Evolutionary conservation across 371 early-diverging fungal species (phyloP).

Genomic region (Capniomyces stellatus): DNA sequence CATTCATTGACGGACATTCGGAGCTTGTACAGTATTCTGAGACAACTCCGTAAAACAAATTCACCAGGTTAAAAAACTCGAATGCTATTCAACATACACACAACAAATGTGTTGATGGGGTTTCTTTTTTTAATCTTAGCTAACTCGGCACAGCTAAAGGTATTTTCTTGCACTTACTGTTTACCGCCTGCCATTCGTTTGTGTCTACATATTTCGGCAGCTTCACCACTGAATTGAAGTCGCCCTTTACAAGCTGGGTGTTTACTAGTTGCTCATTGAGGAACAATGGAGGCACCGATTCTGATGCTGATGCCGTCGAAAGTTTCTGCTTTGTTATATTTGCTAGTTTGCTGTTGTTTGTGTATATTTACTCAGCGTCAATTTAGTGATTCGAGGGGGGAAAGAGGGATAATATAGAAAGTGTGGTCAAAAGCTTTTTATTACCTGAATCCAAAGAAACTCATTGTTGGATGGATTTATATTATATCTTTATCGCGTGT

Average conservation of each 20-base stretch:
- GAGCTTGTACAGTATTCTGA: constrained; percentile 73
- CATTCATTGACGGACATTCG: constrained; percentile 73
- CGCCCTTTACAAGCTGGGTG: constrained; percentile 77
- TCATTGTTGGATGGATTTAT: too few species aligned
- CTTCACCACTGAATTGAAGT: constrained; percentile 66
- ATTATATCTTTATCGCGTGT: too few species aligned
- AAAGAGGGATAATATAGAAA: too few species aligned
- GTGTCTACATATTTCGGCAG: constrained; percentile 76
- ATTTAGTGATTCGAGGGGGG: too few species aligned
- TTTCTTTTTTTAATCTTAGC: background rate
- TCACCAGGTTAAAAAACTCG: constrained; percentile 87
- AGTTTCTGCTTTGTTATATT: constrained; percentile 26
- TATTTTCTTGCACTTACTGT: constrained; percentile 20
- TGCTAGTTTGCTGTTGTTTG: constrained; percentile 23
- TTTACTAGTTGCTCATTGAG: constrained; percentile 53
- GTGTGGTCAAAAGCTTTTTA: too few species aligned
- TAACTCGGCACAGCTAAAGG: background rate
- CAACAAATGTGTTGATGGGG: background rate
- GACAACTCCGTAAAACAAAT: constrained; percentile 78
- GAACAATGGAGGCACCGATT: constrained; percentile 48
- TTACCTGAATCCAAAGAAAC: too few species aligned
- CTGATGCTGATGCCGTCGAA: constrained; percentile 7
- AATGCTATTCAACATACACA: constrained; percentile 20
- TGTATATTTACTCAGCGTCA: too few species aligned
- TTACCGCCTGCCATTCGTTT: constrained; percentile 88